Percentiles rank a stretch among this genome's conserved stretches.
Evolutionary conservation across 1,284 basidiomycete genomes (phyloP).

Genomic region (Irpex rosettiformis): DNA sequence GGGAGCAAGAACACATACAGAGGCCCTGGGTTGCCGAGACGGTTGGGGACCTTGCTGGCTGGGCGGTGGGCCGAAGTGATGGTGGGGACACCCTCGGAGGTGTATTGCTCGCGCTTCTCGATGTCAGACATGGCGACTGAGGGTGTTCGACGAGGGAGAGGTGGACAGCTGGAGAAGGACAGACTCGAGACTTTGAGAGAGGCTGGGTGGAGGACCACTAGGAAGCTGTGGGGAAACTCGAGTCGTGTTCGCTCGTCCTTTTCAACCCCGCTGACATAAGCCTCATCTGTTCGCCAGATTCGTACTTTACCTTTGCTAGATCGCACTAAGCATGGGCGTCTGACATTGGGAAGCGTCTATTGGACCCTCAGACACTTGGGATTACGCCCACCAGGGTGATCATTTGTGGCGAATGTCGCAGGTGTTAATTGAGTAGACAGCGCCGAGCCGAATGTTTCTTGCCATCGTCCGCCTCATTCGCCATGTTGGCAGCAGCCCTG

Average conservation of each 20-base stretch:
- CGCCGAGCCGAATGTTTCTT: no score
- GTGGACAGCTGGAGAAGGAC: constrained; percentile 10
- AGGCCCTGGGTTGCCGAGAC: constrained; percentile 27
- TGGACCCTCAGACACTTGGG: not conserved
- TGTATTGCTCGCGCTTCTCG: constrained; percentile 22
- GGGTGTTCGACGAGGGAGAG: constrained; percentile 8
- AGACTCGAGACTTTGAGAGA: constrained; percentile 9
- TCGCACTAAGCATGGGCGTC: not conserved
- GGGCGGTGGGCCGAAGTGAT: constrained; percentile 11
- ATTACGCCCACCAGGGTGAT: not conserved
- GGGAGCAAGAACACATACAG: constrained; percentile 22
- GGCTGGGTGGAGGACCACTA: constrained; percentile 7
- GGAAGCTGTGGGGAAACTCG: not conserved
- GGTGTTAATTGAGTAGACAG: not conserved
- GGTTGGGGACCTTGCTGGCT: constrained; percentile 3
- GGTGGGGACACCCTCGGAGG: constrained; percentile 15
- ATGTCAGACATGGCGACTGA: constrained; percentile 21
- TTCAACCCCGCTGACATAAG: constrained; percentile 20
- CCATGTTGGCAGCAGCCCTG: no score
- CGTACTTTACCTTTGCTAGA: not conserved
- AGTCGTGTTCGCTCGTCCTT: constrained; percentile 7
- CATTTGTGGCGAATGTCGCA: not conserved
- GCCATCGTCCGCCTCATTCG: no score
- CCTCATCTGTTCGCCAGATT: constrained; percentile 1
- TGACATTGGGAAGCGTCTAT: not conserved